Evolutionary conservation across 768 basidiomycete genomes (phyloP).

Genomic region (Saitozyma podzolica): DNA sequence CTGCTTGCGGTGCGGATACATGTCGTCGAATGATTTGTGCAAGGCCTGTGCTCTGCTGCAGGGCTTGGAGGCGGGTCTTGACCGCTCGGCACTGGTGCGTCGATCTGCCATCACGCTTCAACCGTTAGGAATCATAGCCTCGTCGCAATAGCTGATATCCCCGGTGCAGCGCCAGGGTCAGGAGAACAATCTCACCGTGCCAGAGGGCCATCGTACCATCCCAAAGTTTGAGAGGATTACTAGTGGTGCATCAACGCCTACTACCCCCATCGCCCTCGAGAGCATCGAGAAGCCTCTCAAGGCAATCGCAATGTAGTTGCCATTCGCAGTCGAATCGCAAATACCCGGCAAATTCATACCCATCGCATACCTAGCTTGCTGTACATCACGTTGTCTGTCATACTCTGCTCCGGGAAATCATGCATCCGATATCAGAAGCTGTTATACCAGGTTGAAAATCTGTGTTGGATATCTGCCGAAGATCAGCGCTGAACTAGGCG

Average conservation of each 20-base stretch:
- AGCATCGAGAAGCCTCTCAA: constrained; percentile 40
- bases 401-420: not conserved
- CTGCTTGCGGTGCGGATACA: constrained; percentile 89
- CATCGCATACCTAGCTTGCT: too few relatives aligned
- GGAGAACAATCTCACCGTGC: constrained; percentile 61
- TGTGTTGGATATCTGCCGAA: constrained; percentile 25
- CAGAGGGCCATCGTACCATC: constrained; percentile 73
- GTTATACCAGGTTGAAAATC: constrained; percentile 21
- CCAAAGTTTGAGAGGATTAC: constrained; percentile 54
- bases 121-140: not conserved
- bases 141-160: not conserved
- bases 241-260: not conserved
- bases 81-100: constrained; percentile 49
- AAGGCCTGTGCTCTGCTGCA: constrained; percentile 83
- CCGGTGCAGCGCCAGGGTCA: constrained; percentile 63
- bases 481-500: too few relatives aligned
- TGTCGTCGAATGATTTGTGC: constrained; percentile 85
- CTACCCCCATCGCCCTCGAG: constrained; percentile 13
- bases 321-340: not conserved
- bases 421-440: not conserved
- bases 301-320: constrained; percentile 24
- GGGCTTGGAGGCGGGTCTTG: constrained; percentile 83
- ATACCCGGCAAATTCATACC: too few relatives aligned
- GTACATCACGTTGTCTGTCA: too few relatives aligned
- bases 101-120: constrained; percentile 12